A percentile compares a stretch with the other conserved stretches of the same genome.
These are phyloP conservation scores for Lactarius hatsudake DNA, from an alignment of 768 basidiomycete species.

Conservation along the genomic window DNA sequence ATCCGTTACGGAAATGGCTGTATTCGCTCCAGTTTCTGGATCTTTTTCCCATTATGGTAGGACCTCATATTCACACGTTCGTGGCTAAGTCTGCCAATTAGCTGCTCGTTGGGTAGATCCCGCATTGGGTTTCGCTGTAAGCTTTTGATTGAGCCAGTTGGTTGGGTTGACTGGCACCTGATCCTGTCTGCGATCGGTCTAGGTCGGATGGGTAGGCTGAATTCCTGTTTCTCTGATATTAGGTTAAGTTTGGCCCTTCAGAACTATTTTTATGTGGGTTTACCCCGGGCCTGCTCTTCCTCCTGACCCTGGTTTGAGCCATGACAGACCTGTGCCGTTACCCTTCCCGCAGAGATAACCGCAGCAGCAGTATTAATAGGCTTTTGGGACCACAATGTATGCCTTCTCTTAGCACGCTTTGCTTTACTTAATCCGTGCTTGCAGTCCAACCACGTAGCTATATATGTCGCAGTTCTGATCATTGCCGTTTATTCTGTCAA, in stretches of 20 bases:
- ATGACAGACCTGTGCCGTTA: slow-evolving; percentile 24
- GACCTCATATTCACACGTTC: not conserved
- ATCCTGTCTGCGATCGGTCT: not conserved
- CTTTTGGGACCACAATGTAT: slow-evolving; percentile 26
- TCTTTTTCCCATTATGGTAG: slow-evolving; percentile 33
- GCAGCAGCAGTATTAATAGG: slow-evolving; percentile 24
- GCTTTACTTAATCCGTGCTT: not conserved
- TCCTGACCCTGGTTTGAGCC: not conserved
- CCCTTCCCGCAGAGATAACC: slow-evolving; percentile 26
- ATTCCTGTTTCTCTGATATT: not conserved
- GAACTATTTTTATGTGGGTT: slow-evolving; percentile 27
- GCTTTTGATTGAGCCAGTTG: slow-evolving; percentile 1
- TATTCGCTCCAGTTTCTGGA: slow-evolving; percentile 33
- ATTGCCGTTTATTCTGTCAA: slow-evolving; percentile 17
- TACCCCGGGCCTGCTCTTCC: not conserved
- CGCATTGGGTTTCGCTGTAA: slow-evolving; percentile 34
- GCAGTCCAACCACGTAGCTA: slow-evolving; percentile 18
- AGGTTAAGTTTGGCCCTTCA: slow-evolving; percentile 2
- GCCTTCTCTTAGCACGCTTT: not conserved
- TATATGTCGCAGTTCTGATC: slow-evolving; percentile 25
- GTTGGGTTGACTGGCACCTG: not conserved
- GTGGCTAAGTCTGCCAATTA: slow-evolving; percentile 11
- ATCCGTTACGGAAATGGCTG: slow-evolving; percentile 35
- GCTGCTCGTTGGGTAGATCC: slow-evolving; percentile 37
- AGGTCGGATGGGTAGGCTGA: slow-evolving; percentile 27